These are phyloP conservation scores for Infundibulicybe gibba DNA, from an alignment of 768 basidiomycete genomes.

Conservation along the genomic window DNA sequence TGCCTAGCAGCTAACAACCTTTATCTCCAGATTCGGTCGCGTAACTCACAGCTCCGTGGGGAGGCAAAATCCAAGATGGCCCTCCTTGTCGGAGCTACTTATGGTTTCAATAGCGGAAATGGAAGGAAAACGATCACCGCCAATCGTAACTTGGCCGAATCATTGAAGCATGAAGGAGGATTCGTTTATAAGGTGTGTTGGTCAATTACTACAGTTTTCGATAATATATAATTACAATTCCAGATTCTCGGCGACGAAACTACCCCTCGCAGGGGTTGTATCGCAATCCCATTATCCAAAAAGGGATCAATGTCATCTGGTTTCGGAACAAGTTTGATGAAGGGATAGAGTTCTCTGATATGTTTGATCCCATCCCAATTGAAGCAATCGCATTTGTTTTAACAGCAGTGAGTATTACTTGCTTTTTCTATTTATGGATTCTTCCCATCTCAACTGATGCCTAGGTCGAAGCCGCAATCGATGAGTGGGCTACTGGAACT, in stretches of 20 bases:
- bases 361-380: slow-evolving; percentile 17
- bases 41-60: too few relatives aligned
- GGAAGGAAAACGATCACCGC: slow-evolving; percentile 7
- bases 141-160: slow-evolving; percentile 15
- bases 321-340: slow-evolving; percentile 20
- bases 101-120: slow-evolving; percentile 15
- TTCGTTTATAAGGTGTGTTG: slow-evolving; percentile 15
- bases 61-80: slow-evolving; percentile 15
- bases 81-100: slow-evolving; percentile 11
- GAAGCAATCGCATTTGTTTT: slow-evolving; percentile 2
- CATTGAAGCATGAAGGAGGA: slow-evolving; percentile 11
- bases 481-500: neutral
- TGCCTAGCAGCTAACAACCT: neutral
- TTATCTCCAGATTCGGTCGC: slow-evolving; percentile 10
- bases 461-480: slow-evolving; percentile 6
- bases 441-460: neutral
- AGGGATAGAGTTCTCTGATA: slow-evolving; percentile 14
- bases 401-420: slow-evolving; percentile 9
- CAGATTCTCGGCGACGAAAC: neutral
- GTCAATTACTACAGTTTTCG: neutral
- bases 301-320: slow-evolving; percentile 17
- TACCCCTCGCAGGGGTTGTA: slow-evolving; percentile 14
- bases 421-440: slow-evolving; percentile 1
- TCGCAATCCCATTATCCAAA: slow-evolving; percentile 19
- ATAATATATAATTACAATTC: neutral